Conservation (phyloP, 805 yeast species). For the Candida morakotiae region DNA sequence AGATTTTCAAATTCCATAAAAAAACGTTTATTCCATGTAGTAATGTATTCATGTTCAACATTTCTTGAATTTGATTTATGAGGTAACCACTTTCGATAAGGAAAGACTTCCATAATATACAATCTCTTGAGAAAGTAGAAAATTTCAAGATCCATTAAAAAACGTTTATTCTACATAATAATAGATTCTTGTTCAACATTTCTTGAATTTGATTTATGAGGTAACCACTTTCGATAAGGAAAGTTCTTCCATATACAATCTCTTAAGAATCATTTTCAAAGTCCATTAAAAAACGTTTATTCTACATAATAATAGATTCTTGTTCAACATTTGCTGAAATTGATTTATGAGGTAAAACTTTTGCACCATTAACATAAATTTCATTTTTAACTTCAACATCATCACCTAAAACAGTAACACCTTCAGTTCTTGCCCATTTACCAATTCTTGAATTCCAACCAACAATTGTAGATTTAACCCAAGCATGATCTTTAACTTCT, state of each 20-base stretch:
- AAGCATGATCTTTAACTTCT: slow-evolving; percentile 92
- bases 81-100: too few relatives aligned
- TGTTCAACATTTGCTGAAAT: slow-evolving; percentile 94
- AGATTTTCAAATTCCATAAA: too few relatives aligned
- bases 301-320: slow-evolving; percentile 98
- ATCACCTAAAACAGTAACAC: slow-evolving; percentile 96
- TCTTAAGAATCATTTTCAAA: too few relatives aligned
- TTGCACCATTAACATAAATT: slow-evolving; percentile 98
- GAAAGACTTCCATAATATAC: too few relatives aligned
- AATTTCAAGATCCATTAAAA: too few relatives aligned
- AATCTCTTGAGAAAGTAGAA: too few relatives aligned
- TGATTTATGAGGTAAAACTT: slow-evolving; percentile 97
- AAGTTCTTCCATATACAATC: too few relatives aligned
- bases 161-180: too few relatives aligned
- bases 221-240: too few relatives aligned
- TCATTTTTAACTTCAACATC: slow-evolving; percentile 98
- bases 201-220: slow-evolving; percentile 94
- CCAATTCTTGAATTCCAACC: slow-evolving; percentile 99
- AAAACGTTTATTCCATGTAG: too few relatives aligned
- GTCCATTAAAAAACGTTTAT: too few relatives aligned
- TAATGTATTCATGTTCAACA: slow-evolving; percentile 96
- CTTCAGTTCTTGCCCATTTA: slow-evolving; percentile 98
- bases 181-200: slow-evolving; percentile 97
- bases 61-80: slow-evolving; percentile 95
- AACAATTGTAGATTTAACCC: slow-evolving; percentile 95